A percentile compares a stretch with the other conserved stretches of the same genome.
These are phyloP conservation scores for Yarrowia yakushimensis DNA, from an alignment of 805 yeast genomes.

Conservation along the genomic window DNA sequence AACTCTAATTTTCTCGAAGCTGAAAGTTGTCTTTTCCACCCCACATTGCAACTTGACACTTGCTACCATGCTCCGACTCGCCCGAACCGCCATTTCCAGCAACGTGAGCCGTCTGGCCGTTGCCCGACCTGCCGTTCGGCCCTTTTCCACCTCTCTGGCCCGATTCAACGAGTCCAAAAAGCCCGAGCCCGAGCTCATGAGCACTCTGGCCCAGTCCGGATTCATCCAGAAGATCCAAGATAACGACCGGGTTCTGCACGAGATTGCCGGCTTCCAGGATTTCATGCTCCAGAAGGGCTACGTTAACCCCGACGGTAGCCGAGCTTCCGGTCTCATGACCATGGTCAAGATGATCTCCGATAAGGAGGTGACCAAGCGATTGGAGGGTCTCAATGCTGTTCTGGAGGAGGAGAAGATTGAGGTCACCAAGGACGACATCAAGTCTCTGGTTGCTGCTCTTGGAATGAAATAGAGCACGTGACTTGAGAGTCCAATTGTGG, in stretches of 20 bases:
- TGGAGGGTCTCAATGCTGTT: slow-evolving; percentile 26
- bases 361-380: slow-evolving; percentile 32
- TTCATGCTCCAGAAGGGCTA: slow-evolving; percentile 23
- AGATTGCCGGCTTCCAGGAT: slow-evolving; percentile 21
- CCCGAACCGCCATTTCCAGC: neutral
- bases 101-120: neutral
- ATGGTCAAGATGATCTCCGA: slow-evolving; percentile 35
- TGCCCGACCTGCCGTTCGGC: neutral
- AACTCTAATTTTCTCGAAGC: neutral
- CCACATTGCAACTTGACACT: neutral
- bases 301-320: slow-evolving; percentile 16
- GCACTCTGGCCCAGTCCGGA: neutral
- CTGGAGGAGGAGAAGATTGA: slow-evolving; percentile 30
- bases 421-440: slow-evolving; percentile 29
- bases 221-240: slow-evolving; percentile 3
- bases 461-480: neutral
- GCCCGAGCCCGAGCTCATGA: slow-evolving; percentile 18
- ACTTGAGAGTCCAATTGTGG: too few species aligned
- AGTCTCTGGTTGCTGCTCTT: slow-evolving; percentile 23
- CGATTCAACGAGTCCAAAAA: neutral
- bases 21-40: neutral
- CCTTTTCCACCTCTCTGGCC: neutral
- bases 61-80: neutral
- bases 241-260: slow-evolving; percentile 18
- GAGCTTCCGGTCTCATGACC: slow-evolving; percentile 27